Base-by-base conservation (phyloP, 2,329 filamentous ascomycete species). In the Penicillium glabrum region DNA sequence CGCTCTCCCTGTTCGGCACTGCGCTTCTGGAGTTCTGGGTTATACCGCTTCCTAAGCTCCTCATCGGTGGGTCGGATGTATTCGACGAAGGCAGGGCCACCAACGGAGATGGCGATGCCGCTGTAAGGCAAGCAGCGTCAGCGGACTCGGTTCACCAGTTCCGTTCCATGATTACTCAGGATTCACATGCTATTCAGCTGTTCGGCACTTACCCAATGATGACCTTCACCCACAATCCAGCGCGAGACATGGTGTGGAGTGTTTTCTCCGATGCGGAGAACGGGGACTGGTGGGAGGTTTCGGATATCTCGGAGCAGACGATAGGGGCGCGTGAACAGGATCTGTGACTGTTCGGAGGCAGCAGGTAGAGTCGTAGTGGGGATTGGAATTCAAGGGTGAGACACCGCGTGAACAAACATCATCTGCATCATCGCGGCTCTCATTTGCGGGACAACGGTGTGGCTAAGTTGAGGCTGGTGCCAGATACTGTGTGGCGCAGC, bases 11-110 rank as follows among this genome's bases (percentile, higher is more conserved):
- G 85, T 74, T 93, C 92, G n/a, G 96, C 79, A 60, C 90, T 92
- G 69, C 89, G 86, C 74, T 90, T 90, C 72, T 95, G 90, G n/a
- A 99, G 83, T 33, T 98, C 95, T 0, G 93, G 93, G 75, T 93
- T 98, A 79, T 98, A 98, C 75, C 83, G 86, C 74, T 84, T 82
- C 81, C 96, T 92, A 43, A 99, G 83, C 78, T 98, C 92, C 75
- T 97, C 95, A 67, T 97, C 92, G 13, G 89, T 89, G 2, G 95
- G 95, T 27, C 76, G 75, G 55, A 79, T 63, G 43, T 87, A 96
- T 77, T 88, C 85, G 44, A 93, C 89, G 52, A 98, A 79, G 16
- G 89, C 88, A 24, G 95, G 95, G 3, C 95, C 95, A 51, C 95
- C 95, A 58, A 97, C 82, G 69, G 86, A 88, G 66, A 95, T 81